Evolutionary conservation across 1,284 basidiomycete species (phyloP), one percentile per base, ranked within the genome.

Genomic region (Melanopsichium pennsylvanicum): DNA sequence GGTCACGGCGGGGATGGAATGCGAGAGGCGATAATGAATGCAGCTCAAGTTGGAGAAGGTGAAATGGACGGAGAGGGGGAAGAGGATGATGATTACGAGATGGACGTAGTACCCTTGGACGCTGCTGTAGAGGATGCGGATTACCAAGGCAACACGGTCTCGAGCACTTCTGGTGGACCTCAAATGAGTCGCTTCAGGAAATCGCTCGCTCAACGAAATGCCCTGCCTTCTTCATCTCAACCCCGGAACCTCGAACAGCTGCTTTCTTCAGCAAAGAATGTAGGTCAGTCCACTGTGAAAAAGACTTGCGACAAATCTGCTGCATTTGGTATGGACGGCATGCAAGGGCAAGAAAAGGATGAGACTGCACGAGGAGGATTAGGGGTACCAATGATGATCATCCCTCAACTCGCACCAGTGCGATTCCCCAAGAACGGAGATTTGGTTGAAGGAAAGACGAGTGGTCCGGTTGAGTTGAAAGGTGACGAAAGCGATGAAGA

Each of bases 401-500:
- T 75, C 35, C 73, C 74, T 4, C 54, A 61, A 37, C 54, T 69
- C 1, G 63, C 64, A 9, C 64, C 70, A 7, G 62, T 72, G 6
- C 66, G 61, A 12, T 72, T 56, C 34, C 60, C 66, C 29, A 69
- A 69, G 55, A 34, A 57, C 11, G 70, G 70, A 8, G 61, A 72
- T 18, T 33, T 68, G 33, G 29, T 70, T 11, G 46, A 57, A 41
- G 68, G 58, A 34, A 40, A 44, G 2, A 7, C 48, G 0, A 34
- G 27, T 11, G 58, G 62, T 12, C 62, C 62, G 0, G 61, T 74
- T 11, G 74, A 74, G 7, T 32, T 76, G 23, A 59, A 61, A 5
- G 74, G 74, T 8, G 57, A n/a, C 9, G 62, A 72, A 34, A 72
- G 69, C 55, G 74, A 76, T 45, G 68, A 72, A 16, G 74, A 72